A percentile compares a stretch with the other conserved stretches of the same genome.
These are phyloP conservation scores for Phellinidium pouzarii DNA, from an alignment of 1,284 basidiomycete genomes.

Conservation along the genomic window DNA sequence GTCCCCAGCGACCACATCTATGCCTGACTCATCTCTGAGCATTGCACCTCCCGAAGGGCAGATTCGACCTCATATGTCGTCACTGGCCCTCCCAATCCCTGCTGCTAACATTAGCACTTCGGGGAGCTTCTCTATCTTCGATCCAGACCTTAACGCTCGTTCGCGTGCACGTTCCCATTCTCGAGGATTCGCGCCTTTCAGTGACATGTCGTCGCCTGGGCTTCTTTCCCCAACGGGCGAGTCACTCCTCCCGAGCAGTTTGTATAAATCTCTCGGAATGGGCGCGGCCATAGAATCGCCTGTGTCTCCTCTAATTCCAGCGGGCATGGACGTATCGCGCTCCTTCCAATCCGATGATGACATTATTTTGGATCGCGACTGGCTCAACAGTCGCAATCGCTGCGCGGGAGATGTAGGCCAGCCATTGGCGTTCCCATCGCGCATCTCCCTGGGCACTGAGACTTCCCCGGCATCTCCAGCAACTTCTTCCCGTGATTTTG, in stretches of 20 bases:
- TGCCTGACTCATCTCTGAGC: conserved; percentile 8
- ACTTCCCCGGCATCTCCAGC: conserved; percentile 14
- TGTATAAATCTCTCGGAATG: conserved; percentile 50
- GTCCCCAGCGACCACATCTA: background rate
- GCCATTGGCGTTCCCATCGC: conserved; percentile 33
- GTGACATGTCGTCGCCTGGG: conserved; percentile 26
- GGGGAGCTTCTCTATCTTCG: conserved; percentile 6
- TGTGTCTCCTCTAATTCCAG: conserved; percentile 20
- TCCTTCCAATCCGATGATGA: conserved; percentile 55
- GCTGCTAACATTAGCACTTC: conserved; percentile 3
- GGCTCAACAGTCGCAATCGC: conserved; percentile 25
- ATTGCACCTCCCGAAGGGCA: conserved; percentile 9
- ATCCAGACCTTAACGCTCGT: conserved; percentile 5
- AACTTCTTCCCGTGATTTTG: background rate
- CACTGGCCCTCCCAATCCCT: conserved; percentile 14
- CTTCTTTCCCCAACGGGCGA: conserved; percentile 43
- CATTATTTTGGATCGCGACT: conserved; percentile 44
- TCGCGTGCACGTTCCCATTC: background rate
- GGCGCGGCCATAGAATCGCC: background rate
- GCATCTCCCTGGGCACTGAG: background rate
- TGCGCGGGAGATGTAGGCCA: conserved; percentile 36
- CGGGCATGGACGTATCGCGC: conserved; percentile 33
- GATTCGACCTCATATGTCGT: conserved; percentile 15
- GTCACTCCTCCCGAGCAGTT: conserved; percentile 50
- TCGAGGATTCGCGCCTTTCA: conserved; percentile 15